Evolutionary conservation across 495 filamentous ascomycete genomes (phyloP), one percentile per base, ranked within the genome.

Genomic region (Aspergillus diversus): DNA sequence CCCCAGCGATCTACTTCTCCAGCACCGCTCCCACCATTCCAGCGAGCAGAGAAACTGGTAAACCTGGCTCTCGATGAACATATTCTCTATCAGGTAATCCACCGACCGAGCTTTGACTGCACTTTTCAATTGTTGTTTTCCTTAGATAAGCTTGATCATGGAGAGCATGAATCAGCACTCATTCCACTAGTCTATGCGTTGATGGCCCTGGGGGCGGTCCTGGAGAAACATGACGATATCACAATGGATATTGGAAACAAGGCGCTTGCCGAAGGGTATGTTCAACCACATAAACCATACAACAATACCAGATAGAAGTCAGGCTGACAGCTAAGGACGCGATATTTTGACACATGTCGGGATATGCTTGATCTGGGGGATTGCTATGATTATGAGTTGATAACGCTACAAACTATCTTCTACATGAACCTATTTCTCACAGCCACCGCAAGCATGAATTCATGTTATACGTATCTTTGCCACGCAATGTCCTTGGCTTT

Each of bases 391-490:
- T 42, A 33, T 12, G 57, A 64, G 42, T 17, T 60, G 16, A 43
- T 60, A 8, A 60, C 50, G 4, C 51, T 64, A 8, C 63, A 64
- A 39, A 46, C 63, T n/a, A 64, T 64, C 32, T 55, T 64, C 16
- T 64, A 60, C 32, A 60, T 64, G 63, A 57, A 64, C 48, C 42
- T 64, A 1, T 56, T 60, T 33, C 50, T 60, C 5, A 17, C 60
- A n/a, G 55, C 51, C 46, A 60, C 63, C 1, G 52, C 42, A 9
- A 47, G 63, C 7, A 11, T 60, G 11, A 50, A 37, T 3, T 53
- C 52, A 7, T 42, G 51, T n/a, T 64, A 60, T 21, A 56, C 63
- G 9, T 59, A 46, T 21, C 51, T 64, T 5, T 60, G 57, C 27
- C 57, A 64, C 16, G 48, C 57, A n/a, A 33, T 64, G 1, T 64